These are phyloP conservation scores for Hypoxylon sp. DNA, from an alignment of 2,329 filamentous ascomycete genomes.

Conservation along the genomic window DNA sequence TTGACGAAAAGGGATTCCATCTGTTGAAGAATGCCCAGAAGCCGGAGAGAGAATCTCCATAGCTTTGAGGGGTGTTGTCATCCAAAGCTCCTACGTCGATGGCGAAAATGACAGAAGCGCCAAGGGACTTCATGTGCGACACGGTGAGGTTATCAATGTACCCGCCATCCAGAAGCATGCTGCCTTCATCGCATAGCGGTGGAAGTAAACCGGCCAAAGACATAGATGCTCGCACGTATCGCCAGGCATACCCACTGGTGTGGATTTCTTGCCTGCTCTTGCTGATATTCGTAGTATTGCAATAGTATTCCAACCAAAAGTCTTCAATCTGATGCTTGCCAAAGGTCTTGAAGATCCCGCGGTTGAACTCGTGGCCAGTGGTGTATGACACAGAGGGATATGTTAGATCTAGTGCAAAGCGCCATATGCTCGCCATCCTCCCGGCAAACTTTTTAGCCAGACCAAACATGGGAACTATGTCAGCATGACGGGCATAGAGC, in stretches of 20 bases:
- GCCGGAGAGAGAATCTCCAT: constrained; percentile 93
- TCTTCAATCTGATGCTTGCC: constrained; percentile 98
- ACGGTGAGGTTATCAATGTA: constrained; percentile 98
- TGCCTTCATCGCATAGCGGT: constrained; percentile 95
- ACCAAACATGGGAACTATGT: constrained; percentile 96
- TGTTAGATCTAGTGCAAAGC: constrained; percentile 95
- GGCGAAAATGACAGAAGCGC: constrained; percentile 94
- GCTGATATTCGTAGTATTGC: constrained; percentile 99
- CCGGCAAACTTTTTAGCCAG: constrained; percentile 97
- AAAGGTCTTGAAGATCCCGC: constrained; percentile 98
- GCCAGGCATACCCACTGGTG: constrained; percentile 96
- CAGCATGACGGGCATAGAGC: constrained; percentile 94
- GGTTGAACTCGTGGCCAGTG: constrained; percentile 98
- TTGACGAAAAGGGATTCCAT: constrained; percentile 94
- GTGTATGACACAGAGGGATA: constrained; percentile 98
- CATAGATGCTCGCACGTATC: constrained; percentile 97
- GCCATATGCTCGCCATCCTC: constrained; percentile 99
- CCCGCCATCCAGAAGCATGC: constrained; percentile 95
- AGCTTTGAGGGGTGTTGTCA: constrained; percentile 90
- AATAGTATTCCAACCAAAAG: constrained; percentile 99
- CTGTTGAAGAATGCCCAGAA: constrained; percentile 96
- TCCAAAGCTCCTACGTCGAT: constrained; percentile 95
- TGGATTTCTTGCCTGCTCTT: constrained; percentile 93
- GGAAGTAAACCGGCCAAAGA: constrained; percentile 92
- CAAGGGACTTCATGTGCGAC: constrained; percentile 94